Evolutionary conservation across 1,284 basidiomycete genomes (phyloP), one percentile per base, ranked within the genome.

Genomic region (Pulveroboletus sp.): DNA sequence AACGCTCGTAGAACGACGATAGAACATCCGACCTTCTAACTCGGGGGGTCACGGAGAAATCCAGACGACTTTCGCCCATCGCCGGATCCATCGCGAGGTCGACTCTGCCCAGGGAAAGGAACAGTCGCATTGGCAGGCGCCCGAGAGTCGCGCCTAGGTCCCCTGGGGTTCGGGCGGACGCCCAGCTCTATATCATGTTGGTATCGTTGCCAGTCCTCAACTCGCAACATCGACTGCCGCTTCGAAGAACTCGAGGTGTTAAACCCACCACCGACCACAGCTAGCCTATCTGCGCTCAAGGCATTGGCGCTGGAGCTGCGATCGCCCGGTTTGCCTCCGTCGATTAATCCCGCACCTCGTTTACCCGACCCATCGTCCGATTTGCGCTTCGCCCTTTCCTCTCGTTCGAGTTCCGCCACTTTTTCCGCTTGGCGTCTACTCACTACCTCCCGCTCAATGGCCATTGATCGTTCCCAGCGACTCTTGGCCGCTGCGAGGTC

Each of bases 171-270:
- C 2, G 70, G 60, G 2, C 69, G 72, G 40, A 73, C 17, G 17
- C 70, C 70, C 14, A 75, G 42, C 52, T 79, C 79, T 39, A 73
- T 74, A 46, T 83, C 81, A 54, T 83, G 77, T 67, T 91, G 89
- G 65, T 84, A 80, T 60, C 81, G 81, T 70, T 89, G 86, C 89
- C 90, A 92, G 65, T 91, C 89, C 69, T 91, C 87, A 35, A 92
- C 90, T 70, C 91, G 90, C 77, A 90, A 72, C 68, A 79, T 83
- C 43, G 89, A 91, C 70, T 85, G 69, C 46, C 87, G 81, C 66
- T 81, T 84, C 48, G 86, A 83, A 28, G 85, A 77, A 42, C 69
- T 60, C n/a, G 67, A 25, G 7, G 43, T 52, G 20, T 62, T 60
- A 9, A 62, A 54, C n/a, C 68, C 72, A 36, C 77, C 73, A 20